These are phyloP conservation scores for Carnegiea gigantea DNA, from an alignment of 179 eudicot species.

Conservation along the genomic window DNA sequence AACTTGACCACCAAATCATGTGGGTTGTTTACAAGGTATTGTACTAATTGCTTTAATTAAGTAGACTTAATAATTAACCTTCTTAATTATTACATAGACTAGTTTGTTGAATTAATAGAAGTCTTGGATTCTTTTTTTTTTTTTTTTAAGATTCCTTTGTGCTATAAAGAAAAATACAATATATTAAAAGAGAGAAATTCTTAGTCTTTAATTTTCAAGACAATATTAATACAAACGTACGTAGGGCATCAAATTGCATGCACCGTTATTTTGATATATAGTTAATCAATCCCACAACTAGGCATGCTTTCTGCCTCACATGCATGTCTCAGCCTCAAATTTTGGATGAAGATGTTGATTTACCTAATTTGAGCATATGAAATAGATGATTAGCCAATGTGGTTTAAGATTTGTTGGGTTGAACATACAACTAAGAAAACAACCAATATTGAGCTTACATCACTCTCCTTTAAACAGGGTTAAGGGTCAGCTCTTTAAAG, in stretches of 20 bases:
- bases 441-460: conserved; percentile 19
- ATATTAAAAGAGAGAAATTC: too few relatives aligned
- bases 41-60: too few relatives aligned
- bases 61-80: too few relatives aligned
- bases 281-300: neutral
- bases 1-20: too few relatives aligned
- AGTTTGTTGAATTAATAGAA: too few relatives aligned
- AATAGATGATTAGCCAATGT: conserved; percentile 21
- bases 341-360: neutral
- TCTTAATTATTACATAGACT: too few relatives aligned
- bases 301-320: neutral
- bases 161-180: too few relatives aligned
- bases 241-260: neutral
- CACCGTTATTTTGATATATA: neutral
- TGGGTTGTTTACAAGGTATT: too few relatives aligned
- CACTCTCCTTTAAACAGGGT: conserved; percentile 19
- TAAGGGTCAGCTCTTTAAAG: conserved; percentile 32
- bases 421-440: neutral
- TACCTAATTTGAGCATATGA: conserved; percentile 15
- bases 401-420: neutral
- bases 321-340: conserved; percentile 2
- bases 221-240: neutral
- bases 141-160: too few relatives aligned
- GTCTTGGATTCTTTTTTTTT: too few relatives aligned
- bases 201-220: too few relatives aligned